Base-by-base conservation (phyloP, 2,329 filamentous ascomycete genomes). In the Diaporthe capsici region DNA sequence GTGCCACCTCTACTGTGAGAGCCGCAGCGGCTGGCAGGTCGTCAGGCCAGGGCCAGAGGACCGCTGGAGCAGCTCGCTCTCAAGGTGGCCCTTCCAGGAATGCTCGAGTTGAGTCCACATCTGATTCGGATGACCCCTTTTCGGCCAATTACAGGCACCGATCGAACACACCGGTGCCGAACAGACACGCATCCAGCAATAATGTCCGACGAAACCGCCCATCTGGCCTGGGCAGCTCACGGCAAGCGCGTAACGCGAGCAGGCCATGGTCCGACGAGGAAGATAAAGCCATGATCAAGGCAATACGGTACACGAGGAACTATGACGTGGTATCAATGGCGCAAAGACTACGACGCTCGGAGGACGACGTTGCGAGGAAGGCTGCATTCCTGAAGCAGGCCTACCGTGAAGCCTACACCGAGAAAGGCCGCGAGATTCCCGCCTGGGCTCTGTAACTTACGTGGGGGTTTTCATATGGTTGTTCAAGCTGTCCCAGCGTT, bases 301-400 rank as follows among this genome's bases (percentile, higher is more conserved):
- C 72, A 2, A 65, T 76, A 17, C n/a, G 60, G 6, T 65, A 70
- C 49, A n/a, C 44, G 6, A 31, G 51, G 15, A 44, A 63, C 9
- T 74, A 65, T 28, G 65, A 77, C 53, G 28, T 58, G 28, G 47
- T 20, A 37, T 58, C 58, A 31, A 71, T 76, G 72, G 75, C 75
- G n/a, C 34, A 44, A 51, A 44, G 42, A 44, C 28, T 77, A 49
- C 20, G 25, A 5, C 68, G 76, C 8, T 44, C 67, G 22, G 17
- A 42, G 12, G 22, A 57, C 2, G 75, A 77, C 28, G 76, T 77
- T 28, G 55, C 55, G 22, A 65, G 37, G n/a, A 75, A 67, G 63
- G 76, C 71, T 31, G 51, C 47, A 10, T 42, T 31, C 17, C 42
- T 75, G 37, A 75, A 72, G 71, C 39, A 34, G 34, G 25, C 28